Evolutionary conservation across 495 filamentous ascomycete species (phyloP).

Genomic region (Xanthoparmelia taractica): DNA sequence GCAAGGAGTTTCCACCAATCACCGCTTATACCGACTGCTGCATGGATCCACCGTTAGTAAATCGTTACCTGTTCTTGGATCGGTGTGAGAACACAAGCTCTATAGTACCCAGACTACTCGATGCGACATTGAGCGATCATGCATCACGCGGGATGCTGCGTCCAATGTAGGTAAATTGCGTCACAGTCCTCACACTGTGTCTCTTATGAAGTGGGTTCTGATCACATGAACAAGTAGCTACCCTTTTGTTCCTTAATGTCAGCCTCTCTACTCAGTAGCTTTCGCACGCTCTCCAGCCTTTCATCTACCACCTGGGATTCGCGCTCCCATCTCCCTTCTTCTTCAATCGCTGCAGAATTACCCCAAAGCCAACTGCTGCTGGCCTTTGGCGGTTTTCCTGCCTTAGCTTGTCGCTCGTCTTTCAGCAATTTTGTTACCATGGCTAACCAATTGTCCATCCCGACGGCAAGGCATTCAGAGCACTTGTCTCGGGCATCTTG

Average conservation of each 20-base stretch:
- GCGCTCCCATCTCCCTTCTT: constrained; percentile 21
- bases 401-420: constrained; percentile 40
- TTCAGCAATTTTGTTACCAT: constrained; percentile 58
- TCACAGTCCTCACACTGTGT: not conserved
- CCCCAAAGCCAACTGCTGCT: constrained; percentile 46
- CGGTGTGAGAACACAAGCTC: not conserved
- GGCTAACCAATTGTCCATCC: constrained; percentile 63
- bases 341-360: constrained; percentile 4
- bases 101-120: not conserved
- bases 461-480: constrained; percentile 61
- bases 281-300: constrained; percentile 18
- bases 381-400: constrained; percentile 31
- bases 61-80: not conserved
- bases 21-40: not conserved
- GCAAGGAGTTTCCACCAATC: not conserved
- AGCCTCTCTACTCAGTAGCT: constrained; percentile 9
- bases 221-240: not conserved
- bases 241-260: constrained; percentile 8
- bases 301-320: constrained; percentile 21
- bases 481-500: constrained; percentile 46
- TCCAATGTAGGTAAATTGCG: not conserved
- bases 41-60: not conserved
- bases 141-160: too few species aligned
- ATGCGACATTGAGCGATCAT: not conserved
- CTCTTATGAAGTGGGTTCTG: not conserved